These are phyloP conservation scores for Anastatica hierochuntica DNA, from an alignment of 345 rosid genomes.

Conservation along the genomic window DNA sequence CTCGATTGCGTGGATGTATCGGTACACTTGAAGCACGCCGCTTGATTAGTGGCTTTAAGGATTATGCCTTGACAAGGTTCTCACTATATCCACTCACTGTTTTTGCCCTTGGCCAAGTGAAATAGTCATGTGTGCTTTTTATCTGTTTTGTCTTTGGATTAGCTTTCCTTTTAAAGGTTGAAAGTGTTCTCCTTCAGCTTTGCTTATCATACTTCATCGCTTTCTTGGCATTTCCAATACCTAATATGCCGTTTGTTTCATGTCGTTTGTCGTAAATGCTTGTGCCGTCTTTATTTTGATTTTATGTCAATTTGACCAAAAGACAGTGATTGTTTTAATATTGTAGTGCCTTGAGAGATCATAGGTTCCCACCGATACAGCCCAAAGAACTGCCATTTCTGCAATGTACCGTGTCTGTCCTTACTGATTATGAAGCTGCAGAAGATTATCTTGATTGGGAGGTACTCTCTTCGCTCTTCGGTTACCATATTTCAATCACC, in stretches of 20 bases:
- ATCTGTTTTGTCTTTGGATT: no score
- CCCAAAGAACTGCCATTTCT: conserved; percentile 81
- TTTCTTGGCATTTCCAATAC: neutral
- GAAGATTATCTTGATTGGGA: conserved; percentile 91
- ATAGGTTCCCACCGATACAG: conserved; percentile 90
- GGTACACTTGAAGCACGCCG: conserved; percentile 86
- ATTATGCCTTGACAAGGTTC: conserved; percentile 96
- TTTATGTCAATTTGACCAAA: no score
- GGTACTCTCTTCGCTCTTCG: conserved; percentile 37
- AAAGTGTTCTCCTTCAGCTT: no score
- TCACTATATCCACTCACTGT: neutral
- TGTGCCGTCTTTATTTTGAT: no score
- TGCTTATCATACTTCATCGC: neutral
- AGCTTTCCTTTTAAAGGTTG: no score
- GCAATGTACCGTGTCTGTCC: conserved; percentile 88
- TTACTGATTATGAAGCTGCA: conserved; percentile 73
- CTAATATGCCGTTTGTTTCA: neutral
- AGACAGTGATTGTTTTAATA: no score
- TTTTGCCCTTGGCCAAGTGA: neutral
- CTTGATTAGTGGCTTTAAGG: conserved; percentile 78
- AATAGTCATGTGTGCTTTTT: neutral
- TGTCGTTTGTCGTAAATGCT: no score
- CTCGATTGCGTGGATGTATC: conserved; percentile 96
- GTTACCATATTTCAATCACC: no score
- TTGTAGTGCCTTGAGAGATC: conserved; percentile 90